These are phyloP conservation scores for Conidiobolus incongruus DNA, from an alignment of 371 early-diverging fungal species.

Conservation along the genomic window DNA sequence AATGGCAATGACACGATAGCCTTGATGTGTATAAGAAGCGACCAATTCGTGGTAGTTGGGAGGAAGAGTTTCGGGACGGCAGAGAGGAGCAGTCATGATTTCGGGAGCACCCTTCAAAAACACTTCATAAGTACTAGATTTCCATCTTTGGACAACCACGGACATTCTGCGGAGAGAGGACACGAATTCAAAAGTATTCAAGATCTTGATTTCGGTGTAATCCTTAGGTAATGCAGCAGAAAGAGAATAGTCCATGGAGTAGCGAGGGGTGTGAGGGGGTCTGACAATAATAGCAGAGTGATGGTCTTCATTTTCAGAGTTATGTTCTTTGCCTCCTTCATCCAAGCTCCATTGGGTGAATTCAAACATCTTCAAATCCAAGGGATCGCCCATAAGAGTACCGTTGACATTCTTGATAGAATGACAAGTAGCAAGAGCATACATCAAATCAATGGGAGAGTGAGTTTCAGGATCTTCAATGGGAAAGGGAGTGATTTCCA, in stretches of 20 bases:
- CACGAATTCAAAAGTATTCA: conserved; percentile 91
- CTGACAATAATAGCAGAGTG: conserved; percentile 49
- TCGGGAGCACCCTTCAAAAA: conserved; percentile 97
- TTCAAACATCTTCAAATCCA: conserved; percentile 98
- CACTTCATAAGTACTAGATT: conserved; percentile 47
- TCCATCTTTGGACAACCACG: conserved; percentile 63
- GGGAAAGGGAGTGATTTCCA: conserved; percentile 1
- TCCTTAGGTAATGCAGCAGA: neutral
- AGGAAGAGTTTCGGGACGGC: conserved; percentile 56
- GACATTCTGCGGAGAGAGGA: conserved; percentile 83
- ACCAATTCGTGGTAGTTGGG: conserved; percentile 55
- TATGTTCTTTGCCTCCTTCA: conserved; percentile 26
- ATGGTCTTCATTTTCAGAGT: neutral
- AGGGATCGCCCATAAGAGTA: conserved; percentile 87
- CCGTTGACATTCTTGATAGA: conserved; percentile 78
- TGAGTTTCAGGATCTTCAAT: neutral
- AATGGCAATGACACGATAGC: conserved; percentile 88
- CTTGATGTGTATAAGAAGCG: conserved; percentile 72
- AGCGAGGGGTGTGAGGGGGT: conserved; percentile 42
- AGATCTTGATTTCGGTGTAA: conserved; percentile 62
- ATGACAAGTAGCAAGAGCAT: conserved; percentile 92
- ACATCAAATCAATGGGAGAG: conserved; percentile 11
- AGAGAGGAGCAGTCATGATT: conserved; percentile 56
- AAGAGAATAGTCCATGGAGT: conserved; percentile 2
- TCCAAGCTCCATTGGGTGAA: conserved; percentile 83